Percentiles rank a stretch among this genome's conserved stretches.
These are phyloP conservation scores for Ophiostoma sp. DNA, from an alignment of 2,329 filamentous ascomycete species.

Conservation along the genomic window DNA sequence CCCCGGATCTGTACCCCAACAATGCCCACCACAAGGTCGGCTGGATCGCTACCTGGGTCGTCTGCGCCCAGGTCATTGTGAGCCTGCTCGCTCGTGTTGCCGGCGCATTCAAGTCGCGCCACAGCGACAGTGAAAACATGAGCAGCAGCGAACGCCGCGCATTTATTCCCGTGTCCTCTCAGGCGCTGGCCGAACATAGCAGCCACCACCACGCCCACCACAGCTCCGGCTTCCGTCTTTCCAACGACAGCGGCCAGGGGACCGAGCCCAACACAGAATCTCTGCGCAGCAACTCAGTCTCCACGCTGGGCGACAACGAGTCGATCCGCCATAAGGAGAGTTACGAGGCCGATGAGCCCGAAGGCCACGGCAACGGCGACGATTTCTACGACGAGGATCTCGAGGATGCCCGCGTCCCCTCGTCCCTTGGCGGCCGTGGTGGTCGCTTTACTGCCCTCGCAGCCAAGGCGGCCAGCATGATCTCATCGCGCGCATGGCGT, in stretches of 20 bases:
- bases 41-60: conserved; percentile 73
- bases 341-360: conserved; percentile 44
- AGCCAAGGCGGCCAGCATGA: conserved; percentile 48
- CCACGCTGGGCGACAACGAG: conserved; percentile 49
- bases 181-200: conserved; percentile 49
- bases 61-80: conserved; percentile 64
- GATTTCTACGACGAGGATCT: conserved; percentile 38
- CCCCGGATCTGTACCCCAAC: conserved; percentile 78
- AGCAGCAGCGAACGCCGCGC: conserved; percentile 45
- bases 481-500: conserved; percentile 52
- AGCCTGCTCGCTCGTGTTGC: conserved; percentile 59
- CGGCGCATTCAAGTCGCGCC: conserved; percentile 36
- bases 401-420: conserved; percentile 36
- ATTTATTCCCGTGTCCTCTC: conserved; percentile 58
- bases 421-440: conserved; percentile 35
- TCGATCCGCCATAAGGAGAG: conserved; percentile 43
- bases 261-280: conserved; percentile 66
- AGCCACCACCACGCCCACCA: conserved; percentile 17
- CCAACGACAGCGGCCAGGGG: conserved; percentile 68
- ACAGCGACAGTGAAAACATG: conserved; percentile 15
- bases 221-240: conserved; percentile 47
- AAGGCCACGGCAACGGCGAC: conserved; percentile 36
- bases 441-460: conserved; percentile 48
- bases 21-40: conserved; percentile 86
- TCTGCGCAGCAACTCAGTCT: conserved; percentile 58